These are phyloP conservation scores for Sherardia arvensis DNA, from an alignment of 257 asterid genomes.

Conservation along the genomic window DNA sequence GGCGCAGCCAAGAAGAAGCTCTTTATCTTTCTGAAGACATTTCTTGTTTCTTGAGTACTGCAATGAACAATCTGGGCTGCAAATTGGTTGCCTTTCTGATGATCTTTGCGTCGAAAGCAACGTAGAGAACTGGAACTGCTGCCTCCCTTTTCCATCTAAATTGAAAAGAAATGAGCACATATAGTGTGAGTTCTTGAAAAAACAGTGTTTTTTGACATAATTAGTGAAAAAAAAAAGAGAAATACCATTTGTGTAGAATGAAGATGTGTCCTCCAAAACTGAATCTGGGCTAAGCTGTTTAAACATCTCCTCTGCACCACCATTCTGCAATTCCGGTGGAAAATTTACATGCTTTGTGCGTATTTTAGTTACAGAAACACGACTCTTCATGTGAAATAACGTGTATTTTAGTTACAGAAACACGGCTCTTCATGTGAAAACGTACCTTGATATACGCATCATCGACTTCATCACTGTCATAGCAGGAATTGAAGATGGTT, in stretches of 20 bases:
- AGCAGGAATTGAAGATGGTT: slow-evolving; percentile 31
- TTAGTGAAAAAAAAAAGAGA: background rate
- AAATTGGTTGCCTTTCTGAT: slow-evolving; percentile 13
- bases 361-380: background rate
- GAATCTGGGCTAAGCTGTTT: slow-evolving; percentile 57
- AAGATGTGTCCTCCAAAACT: slow-evolving; percentile 33
- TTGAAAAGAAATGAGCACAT: background rate
- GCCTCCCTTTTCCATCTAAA: slow-evolving; percentile 17
- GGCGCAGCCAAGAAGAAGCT: slow-evolving; percentile 55
- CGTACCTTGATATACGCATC: background rate
- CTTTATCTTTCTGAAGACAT: slow-evolving; percentile 33
- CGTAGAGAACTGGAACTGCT: slow-evolving; percentile 22
- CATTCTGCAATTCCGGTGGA: background rate
- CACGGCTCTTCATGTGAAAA: too few relatives aligned
- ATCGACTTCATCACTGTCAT: slow-evolving; percentile 30
- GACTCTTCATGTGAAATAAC: background rate
- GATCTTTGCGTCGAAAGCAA: slow-evolving; percentile 17
- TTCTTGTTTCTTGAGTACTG: slow-evolving; percentile 55
- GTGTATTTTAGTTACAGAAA: too few relatives aligned
- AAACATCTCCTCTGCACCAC: background rate
- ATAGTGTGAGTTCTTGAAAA: background rate
- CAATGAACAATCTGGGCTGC: slow-evolving; percentile 2
- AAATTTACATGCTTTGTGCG: too few relatives aligned
- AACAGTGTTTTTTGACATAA: background rate
- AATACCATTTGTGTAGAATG: slow-evolving; percentile 30